Base-by-base conservation (phyloP, 139 green algal species). In the Pseudopediastrum boryanum region DNA sequence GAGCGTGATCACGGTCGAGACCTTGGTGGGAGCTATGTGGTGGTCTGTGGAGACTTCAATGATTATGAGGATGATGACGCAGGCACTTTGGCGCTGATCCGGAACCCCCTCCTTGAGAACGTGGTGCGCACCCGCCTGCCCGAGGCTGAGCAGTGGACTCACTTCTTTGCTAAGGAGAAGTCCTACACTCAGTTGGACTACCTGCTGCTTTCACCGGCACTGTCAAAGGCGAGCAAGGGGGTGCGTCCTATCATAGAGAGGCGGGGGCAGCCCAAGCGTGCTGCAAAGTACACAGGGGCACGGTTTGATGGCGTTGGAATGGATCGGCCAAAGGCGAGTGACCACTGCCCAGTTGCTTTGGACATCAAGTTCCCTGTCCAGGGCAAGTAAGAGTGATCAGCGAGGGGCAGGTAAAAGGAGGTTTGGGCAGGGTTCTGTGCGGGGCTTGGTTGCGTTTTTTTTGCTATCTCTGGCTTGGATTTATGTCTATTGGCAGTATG, bases 21-120 rank as follows among this genome's bases (percentile, higher is more conserved):
- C 36, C 16, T 66, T 66, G 58, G 58, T 29, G 0, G 10, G 12
- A 27, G 23, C 23, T 66, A 66, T 66, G 58, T 66, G 27, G 36
- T 66, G 27, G 58, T 66, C 10, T 66, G 58, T 29, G 58, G 58
- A 16, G 58, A 66, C 58, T 66, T 66, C 58, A 66, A 66, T 27
- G 58, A 66, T 29, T 66, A 35, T 21, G 58, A 66, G 19, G 58
- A 23, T 66, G 58, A 66, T 27, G 58, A 66, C 16, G 19, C 58
- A 41, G 58, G 58, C 58, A 66, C 58, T 41, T 10, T 66, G 58
- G 19, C 58, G 10, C 58, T 66, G 12, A 21, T 66, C 10, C 58
- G 58, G 27, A 13, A 66, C 58, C 58, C 58, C 12, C 58, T 41
- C 58, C 58, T 66, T 27, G 58, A 66, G 58, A 66, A 66, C 16